Evolutionary conservation across 495 filamentous ascomycete genomes (phyloP).

Genomic region (Aspergillus cavernicola): DNA sequence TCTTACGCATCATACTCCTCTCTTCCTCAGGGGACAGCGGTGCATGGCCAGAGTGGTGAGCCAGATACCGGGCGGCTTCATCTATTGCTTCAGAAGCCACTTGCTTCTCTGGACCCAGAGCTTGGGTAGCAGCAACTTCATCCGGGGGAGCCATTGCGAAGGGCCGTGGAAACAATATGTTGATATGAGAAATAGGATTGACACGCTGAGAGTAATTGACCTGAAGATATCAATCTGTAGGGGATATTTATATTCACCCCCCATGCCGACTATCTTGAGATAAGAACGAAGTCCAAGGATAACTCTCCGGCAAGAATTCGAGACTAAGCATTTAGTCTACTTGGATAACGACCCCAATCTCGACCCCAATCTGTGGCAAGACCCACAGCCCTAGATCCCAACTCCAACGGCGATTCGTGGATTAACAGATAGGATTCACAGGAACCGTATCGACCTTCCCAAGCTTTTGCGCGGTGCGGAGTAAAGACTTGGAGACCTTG

Average conservation of each 20-base stretch:
- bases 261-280: too few relatives aligned
- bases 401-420: background rate
- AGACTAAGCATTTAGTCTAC: too few relatives aligned
- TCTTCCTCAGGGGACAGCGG: slow-evolving; percentile 69
- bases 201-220: background rate
- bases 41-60: slow-evolving; percentile 52
- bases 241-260: too few relatives aligned
- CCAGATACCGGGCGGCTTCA: slow-evolving; percentile 6
- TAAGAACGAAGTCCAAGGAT: too few relatives aligned
- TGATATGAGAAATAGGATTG: background rate
- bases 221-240: background rate
- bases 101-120: background rate
- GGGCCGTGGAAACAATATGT: too few relatives aligned
- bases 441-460: slow-evolving; percentile 4
- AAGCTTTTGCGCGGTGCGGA: background rate
- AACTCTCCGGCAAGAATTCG: too few relatives aligned
- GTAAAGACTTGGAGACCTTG: background rate
- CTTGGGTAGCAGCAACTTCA: background rate
- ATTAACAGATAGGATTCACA: background rate
- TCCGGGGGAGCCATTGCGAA: background rate
- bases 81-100: slow-evolving; percentile 3
- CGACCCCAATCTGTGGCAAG: background rate
- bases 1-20: slow-evolving; percentile 68
- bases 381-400: background rate
- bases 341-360: too few relatives aligned